Conservation (phyloP, 306 rosid genomes). For the Dicorynia guianensis region DNA sequence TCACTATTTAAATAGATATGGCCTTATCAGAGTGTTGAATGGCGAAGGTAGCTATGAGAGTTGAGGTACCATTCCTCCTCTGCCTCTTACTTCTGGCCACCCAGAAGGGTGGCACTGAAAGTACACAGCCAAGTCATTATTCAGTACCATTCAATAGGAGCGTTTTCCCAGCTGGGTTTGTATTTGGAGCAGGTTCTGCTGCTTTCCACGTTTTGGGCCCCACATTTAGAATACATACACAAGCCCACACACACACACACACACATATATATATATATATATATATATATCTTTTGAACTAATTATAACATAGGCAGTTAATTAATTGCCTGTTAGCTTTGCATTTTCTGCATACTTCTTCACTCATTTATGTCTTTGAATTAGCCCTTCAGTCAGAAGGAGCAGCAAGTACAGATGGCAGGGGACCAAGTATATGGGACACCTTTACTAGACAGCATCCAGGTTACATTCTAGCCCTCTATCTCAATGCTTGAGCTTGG, state of each 20-base stretch:
- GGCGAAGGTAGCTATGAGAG: constrained; percentile 11
- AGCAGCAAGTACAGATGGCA: constrained; percentile 47
- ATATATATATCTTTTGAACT: too few species aligned
- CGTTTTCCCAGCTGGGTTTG: constrained; percentile 45
- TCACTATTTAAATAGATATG: constrained; percentile 20
- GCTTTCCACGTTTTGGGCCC: constrained; percentile 53
- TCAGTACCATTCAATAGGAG: constrained; percentile 39
- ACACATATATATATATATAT: too few species aligned
- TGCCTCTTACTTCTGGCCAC: background rate
- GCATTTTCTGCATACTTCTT: too few species aligned
- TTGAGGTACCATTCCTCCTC: background rate
- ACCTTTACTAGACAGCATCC: constrained; percentile 41
- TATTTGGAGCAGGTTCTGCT: constrained; percentile 48
- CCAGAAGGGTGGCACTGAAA: constrained; percentile 6
- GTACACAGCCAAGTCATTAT: constrained; percentile 24
- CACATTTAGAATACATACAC: too few species aligned
- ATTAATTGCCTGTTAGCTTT: too few species aligned
- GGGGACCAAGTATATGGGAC: constrained; percentile 57
- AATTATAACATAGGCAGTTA: too few species aligned
- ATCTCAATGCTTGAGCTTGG: background rate
- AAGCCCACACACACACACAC: too few species aligned
- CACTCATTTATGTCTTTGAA: too few species aligned
- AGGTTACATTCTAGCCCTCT: constrained; percentile 7
- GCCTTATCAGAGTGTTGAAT: background rate
- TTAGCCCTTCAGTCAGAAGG: constrained; percentile 46